Evolutionary conservation across 306 rosid species (phyloP).

Genomic region (Cicer chorassanicum): DNA sequence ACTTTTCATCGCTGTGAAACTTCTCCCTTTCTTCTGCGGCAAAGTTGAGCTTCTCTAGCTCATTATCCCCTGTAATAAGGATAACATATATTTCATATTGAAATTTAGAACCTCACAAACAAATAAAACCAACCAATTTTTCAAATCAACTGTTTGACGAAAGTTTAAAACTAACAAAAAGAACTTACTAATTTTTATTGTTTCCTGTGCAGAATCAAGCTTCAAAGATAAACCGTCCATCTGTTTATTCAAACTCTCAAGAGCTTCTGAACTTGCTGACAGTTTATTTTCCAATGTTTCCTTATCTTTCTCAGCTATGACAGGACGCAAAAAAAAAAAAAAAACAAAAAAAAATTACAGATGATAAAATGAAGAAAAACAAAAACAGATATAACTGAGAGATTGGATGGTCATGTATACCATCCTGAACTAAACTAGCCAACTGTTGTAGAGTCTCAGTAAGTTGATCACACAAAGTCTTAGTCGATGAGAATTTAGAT

Average conservation of each 20-base stretch:
- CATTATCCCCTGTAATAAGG: slow-evolving; percentile 63
- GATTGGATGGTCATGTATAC: slow-evolving; percentile 46
- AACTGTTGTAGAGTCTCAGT: slow-evolving; percentile 78
- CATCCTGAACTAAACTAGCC: slow-evolving; percentile 80
- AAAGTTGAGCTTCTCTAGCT: slow-evolving; percentile 61
- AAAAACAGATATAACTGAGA: neutral
- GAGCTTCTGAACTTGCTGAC: slow-evolving; percentile 61
- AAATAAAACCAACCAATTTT: slow-evolving; percentile 27
- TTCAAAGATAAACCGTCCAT: slow-evolving; percentile 72
- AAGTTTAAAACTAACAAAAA: slow-evolving; percentile 14
- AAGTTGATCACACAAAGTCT: slow-evolving; percentile 81
- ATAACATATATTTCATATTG: slow-evolving; percentile 45
- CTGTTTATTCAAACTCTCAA: slow-evolving; percentile 74
- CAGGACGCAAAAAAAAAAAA: slow-evolving; percentile 27
- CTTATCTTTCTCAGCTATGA: slow-evolving; percentile 81
- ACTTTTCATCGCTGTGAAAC: slow-evolving; percentile 61
- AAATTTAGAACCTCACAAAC: slow-evolving; percentile 19
- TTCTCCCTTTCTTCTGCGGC: slow-evolving; percentile 64
- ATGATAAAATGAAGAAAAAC: neutral
- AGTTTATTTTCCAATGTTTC: slow-evolving; percentile 71
- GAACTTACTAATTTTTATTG: slow-evolving; percentile 66
- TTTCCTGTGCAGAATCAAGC: slow-evolving; percentile 67
- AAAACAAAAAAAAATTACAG: slow-evolving; percentile 1
- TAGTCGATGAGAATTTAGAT: slow-evolving; percentile 86
- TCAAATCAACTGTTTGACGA: slow-evolving; percentile 10